Evolutionary conservation across 805 yeast species (phyloP).

Genomic region (Metschnikowia aberdeeniae): DNA sequence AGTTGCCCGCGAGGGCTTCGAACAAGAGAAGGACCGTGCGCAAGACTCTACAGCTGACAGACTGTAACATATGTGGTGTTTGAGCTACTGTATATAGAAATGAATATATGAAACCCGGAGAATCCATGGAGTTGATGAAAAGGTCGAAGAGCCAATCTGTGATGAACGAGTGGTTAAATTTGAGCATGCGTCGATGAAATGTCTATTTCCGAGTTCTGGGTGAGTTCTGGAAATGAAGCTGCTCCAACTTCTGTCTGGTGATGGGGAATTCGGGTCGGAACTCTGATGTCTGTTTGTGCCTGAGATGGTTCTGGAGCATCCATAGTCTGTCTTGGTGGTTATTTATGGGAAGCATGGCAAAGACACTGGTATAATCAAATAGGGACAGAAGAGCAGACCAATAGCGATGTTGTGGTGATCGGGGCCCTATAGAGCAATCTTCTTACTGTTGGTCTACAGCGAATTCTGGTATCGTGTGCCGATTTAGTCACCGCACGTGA

Average conservation of each 20-base stretch:
- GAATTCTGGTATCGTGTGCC: background rate
- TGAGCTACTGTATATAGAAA: background rate
- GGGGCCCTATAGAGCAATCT: no score
- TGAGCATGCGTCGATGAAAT: background rate
- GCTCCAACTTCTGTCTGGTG: background rate
- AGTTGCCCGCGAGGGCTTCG: slow-evolving; percentile 35
- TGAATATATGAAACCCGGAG: background rate
- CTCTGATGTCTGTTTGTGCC: slow-evolving; percentile 11
- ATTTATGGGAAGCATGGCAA: slow-evolving; percentile 7
- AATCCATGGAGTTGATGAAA: background rate
- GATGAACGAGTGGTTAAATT: background rate
- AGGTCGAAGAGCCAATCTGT: background rate
- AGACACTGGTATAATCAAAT: no score
- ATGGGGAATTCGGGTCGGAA: slow-evolving; percentile 17
- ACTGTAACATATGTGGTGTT: background rate
- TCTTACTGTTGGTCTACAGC: no score
- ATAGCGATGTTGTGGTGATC: no score
- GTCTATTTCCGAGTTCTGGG: background rate
- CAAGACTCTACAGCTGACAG: background rate
- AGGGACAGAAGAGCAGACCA: no score
- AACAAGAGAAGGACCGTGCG: slow-evolving; percentile 17
- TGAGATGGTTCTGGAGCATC: slow-evolving; percentile 19
- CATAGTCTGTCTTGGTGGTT: slow-evolving; percentile 16
- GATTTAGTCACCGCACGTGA: slow-evolving; percentile 6
- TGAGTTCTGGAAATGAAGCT: background rate